A percentile compares a stretch with the other conserved stretches of the same genome.
These are phyloP conservation scores for Candida boleticola DNA, from an alignment of 805 yeast genomes.

Conservation along the genomic window DNA sequence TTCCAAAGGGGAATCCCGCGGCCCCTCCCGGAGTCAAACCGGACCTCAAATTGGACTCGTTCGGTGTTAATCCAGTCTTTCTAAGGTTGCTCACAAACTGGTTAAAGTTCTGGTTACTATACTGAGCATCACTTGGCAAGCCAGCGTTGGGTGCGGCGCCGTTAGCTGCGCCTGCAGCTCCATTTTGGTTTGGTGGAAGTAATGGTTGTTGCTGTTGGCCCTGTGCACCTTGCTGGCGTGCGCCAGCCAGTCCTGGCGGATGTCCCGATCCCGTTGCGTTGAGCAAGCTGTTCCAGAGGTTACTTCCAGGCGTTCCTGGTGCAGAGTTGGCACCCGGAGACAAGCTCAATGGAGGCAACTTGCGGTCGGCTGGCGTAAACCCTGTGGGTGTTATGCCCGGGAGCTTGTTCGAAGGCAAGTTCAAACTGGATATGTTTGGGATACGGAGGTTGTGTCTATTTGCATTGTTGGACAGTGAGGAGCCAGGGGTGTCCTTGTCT, in stretches of 20 bases:
- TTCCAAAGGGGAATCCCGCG: constrained; percentile 36
- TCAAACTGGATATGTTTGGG: constrained; percentile 29
- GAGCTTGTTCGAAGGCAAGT: constrained; percentile 15
- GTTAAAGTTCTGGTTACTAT: constrained; percentile 14
- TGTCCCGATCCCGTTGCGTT: constrained; percentile 33
- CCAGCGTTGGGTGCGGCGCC: constrained; percentile 2
- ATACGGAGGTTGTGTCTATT: constrained; percentile 36
- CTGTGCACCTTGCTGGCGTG: neutral
- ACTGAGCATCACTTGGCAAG: neutral
- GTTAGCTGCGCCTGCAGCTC: neutral
- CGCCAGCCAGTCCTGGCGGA: neutral
- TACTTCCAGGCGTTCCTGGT: constrained; percentile 52
- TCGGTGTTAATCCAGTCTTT: constrained; percentile 70
- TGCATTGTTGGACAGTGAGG: constrained; percentile 4
- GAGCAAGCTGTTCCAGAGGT: constrained; percentile 47
- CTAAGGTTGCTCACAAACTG: constrained; percentile 31
- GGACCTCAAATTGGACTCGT: constrained; percentile 67
- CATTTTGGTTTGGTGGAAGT: constrained; percentile 1
- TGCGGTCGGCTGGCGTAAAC: constrained; percentile 59
- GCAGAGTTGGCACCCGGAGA: constrained; percentile 44
- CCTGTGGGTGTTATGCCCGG: constrained; percentile 47
- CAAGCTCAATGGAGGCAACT: constrained; percentile 51
- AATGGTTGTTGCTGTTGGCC: constrained; percentile 3
- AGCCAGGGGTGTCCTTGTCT: constrained; percentile 35
- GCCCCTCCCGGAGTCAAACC: constrained; percentile 66